phyloP scores from a whole-genome alignment of 805 yeast species.

The Kregervanrija delftensis region DNA sequence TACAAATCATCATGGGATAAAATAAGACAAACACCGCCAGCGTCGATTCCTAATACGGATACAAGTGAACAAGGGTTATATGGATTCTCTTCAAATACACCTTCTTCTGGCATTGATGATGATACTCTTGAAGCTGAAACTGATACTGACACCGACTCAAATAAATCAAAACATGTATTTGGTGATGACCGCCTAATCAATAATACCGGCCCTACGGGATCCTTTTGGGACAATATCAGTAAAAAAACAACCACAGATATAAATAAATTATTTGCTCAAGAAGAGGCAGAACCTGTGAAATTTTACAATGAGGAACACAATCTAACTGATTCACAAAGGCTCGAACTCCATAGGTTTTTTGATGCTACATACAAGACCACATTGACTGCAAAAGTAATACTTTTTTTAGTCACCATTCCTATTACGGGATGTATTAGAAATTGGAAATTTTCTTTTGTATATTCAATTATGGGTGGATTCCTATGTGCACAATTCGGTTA shows the following conservation, averaged over 20 bases:
- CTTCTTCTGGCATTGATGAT: neutral
- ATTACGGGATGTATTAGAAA: conserved; percentile 34
- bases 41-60: neutral
- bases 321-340: conserved; percentile 35
- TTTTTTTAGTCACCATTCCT: conserved; percentile 34
- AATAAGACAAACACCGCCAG: conserved; percentile 8
- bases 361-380: conserved; percentile 29
- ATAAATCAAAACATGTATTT: neutral
- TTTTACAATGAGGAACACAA: conserved; percentile 43
- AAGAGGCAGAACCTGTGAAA: conserved; percentile 33
- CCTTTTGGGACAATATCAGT: conserved; percentile 23
- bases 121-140: neutral
- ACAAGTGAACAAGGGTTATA: neutral
- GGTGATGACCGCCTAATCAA: conserved; percentile 5
- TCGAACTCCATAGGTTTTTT: conserved; percentile 33
- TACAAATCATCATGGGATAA: conserved; percentile 16
- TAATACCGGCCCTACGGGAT: conserved; percentile 3
- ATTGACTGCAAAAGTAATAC: conserved; percentile 30
- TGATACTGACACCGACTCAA: neutral
- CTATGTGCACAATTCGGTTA: conserved; percentile 28
- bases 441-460: no score
- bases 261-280: conserved; percentile 18
- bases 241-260: conserved; percentile 3
- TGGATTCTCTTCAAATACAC: neutral
- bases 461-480: conserved; percentile 35